Base-by-base conservation (phyloP, 2,329 filamentous ascomycete genomes). In the Akanthomyces uredinophilus region DNA sequence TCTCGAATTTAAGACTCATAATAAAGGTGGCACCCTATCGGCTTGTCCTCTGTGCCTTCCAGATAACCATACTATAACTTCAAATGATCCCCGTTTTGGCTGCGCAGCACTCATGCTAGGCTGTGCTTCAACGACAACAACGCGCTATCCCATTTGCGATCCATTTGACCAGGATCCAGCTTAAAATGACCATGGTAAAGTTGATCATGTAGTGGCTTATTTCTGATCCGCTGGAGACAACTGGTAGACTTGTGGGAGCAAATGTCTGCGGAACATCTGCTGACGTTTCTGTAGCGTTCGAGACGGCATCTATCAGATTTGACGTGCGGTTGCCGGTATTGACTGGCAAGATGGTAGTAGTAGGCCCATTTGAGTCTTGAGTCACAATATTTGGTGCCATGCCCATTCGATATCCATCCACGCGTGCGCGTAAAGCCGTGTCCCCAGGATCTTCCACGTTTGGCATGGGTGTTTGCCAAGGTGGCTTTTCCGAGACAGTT, bases 401-500 rank as follows among this genome's bases (percentile, higher is more conserved):
- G 8, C 51, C 47, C 39, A 54, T 41, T 16, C 53, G 53, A 46
- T 62, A 54, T 6, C 29, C 61, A 41, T 62, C 61, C 22, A 58
- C 61, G 7, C 54, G 47, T 41, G 61, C 61, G 18, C 20, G 47
- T 11, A 58, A 18, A 37, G 29, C 22, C 4, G n/a, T 22, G 6
- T 46, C 51, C 3, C 35, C 14, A 10, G 8, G 10, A 20, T 35
- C 13, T 1, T 18, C n/a, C 8, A 37, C 39, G 5, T 37, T 46
- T 18, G 61, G 51, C 18, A 11, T 24, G 7, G 55, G 43, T 22
- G 63, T 63, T 29, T 59, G 59, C 37, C 56, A 64, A 11, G 67
- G 65, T n/a, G 61, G 46, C 13, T 56, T 55, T 29, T 65, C 62
- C 56, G 43, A 65, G 10, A 67, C 49, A 3, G 67, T 65, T 43